Conservation (phyloP, 1,139 yeast species). For the Yamadazyma dushanensis region DNA sequence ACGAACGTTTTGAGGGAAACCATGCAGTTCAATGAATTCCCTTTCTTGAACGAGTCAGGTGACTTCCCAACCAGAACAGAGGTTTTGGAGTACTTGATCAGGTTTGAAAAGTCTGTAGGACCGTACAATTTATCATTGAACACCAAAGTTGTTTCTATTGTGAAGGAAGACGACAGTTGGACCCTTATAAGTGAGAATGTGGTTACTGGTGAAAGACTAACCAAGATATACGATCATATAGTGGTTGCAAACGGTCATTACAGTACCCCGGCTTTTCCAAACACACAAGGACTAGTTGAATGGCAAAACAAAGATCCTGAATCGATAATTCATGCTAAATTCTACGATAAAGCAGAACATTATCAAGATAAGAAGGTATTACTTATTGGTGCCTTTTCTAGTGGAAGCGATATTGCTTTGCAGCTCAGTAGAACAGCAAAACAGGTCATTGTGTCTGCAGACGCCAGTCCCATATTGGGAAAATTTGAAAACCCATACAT, state of each 20-base stretch:
- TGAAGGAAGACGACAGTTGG: slow-evolving; percentile 21
- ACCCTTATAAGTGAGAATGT: slow-evolving; percentile 12
- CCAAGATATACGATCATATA: slow-evolving; percentile 40
- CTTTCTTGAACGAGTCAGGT: slow-evolving; percentile 29
- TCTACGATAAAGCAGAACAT: slow-evolving; percentile 30
- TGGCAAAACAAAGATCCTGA: slow-evolving; percentile 36
- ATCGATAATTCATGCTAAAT: slow-evolving; percentile 43
- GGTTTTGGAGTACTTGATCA: slow-evolving; percentile 35
- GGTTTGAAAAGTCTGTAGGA: slow-evolving; percentile 30
- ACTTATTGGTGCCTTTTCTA: slow-evolving; percentile 39
- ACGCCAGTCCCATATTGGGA: slow-evolving; percentile 33
- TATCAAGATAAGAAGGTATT: slow-evolving; percentile 38
- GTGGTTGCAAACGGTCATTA: slow-evolving; percentile 51
- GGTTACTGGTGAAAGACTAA: slow-evolving; percentile 1
- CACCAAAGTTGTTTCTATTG: slow-evolving; percentile 7
- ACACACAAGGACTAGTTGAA: slow-evolving; percentile 36
- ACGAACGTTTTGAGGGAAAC: slow-evolving; percentile 42
- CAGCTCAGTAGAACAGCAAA: slow-evolving; percentile 24
- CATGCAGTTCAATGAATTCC: slow-evolving; percentile 41
- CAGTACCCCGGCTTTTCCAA: slow-evolving; percentile 44
- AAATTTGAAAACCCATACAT: slow-evolving; percentile 23
- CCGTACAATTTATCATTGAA: slow-evolving; percentile 10
- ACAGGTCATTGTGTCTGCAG: slow-evolving; percentile 24
- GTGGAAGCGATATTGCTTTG: slow-evolving; percentile 48
- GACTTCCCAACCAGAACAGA: slow-evolving; percentile 37